These are phyloP conservation scores for Globisporangium carolinianum DNA, from an alignment of 352 stramenopile genomes.

Conservation along the genomic window DNA sequence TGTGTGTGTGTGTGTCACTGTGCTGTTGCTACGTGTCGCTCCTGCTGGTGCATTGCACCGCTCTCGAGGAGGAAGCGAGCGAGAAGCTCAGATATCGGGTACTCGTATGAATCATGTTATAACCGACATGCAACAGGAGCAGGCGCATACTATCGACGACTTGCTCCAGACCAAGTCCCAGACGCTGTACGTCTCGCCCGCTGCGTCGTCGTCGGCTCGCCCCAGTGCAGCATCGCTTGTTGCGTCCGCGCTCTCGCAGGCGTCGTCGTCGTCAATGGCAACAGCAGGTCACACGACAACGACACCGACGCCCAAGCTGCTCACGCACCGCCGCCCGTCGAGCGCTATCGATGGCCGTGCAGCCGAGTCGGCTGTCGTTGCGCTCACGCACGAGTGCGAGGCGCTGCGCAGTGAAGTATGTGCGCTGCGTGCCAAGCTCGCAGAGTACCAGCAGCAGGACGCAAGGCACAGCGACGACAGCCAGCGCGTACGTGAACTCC, in stretches of 20 bases:
- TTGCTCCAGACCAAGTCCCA: constrained; percentile 41
- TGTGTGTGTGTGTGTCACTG: not conserved
- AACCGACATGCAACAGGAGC: constrained; percentile 26
- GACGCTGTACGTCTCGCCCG: constrained; percentile 26
- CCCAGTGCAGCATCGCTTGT: not conserved
- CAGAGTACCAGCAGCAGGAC: constrained; percentile 15
- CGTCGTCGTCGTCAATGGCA: not conserved
- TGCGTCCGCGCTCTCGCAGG: constrained; percentile 5
- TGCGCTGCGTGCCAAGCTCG: constrained; percentile 14
- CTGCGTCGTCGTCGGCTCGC: constrained; percentile 14
- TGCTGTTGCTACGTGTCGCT: no score
- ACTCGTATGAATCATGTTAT: no score
- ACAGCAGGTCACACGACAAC: no score
- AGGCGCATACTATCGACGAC: constrained; percentile 73
- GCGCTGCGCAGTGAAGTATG: constrained; percentile 19
- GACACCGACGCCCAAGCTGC: no score
- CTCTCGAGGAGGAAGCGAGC: no score
- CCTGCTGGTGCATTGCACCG: no score
- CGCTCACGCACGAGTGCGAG: constrained; percentile 25
- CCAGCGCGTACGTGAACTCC: constrained; percentile 24
- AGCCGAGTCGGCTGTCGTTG: constrained; percentile 9
- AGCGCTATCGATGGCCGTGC: not conserved
- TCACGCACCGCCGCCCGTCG: not conserved
- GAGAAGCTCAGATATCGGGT: no score
- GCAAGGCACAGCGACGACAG: constrained; percentile 25